A percentile compares a stretch with the other conserved stretches of the same genome.
Conservation (phyloP, 2,329 filamentous ascomycete species). For the Metarhizium album region DNA sequence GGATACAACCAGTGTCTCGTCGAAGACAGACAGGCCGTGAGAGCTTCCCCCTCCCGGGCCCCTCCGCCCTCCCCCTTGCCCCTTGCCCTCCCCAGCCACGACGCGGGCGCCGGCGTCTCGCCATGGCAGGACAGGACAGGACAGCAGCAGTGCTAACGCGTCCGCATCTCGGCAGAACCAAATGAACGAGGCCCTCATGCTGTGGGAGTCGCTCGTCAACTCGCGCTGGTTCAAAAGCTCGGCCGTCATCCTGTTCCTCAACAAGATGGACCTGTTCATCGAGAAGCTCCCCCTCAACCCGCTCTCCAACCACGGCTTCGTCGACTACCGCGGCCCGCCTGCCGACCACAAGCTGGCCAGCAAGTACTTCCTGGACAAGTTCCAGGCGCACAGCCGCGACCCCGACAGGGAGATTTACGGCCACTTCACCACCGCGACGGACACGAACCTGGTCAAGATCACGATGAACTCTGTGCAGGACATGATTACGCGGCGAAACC, state of each 20-base stretch:
- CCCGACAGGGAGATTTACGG: conserved; percentile 53
- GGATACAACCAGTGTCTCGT: conserved; percentile 95
- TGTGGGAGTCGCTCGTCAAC: conserved; percentile 78
- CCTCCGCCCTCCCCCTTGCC: no score
- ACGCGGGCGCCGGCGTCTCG: no score
- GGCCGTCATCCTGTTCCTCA: conserved; percentile 72
- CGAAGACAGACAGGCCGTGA: conserved; percentile 51
- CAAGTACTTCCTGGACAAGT: conserved; percentile 76
- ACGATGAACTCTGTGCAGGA: conserved; percentile 81
- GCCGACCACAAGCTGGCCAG: conserved; percentile 63
- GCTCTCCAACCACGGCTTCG: conserved; percentile 63
- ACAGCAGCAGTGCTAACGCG: no score
- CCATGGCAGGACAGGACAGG: no score
- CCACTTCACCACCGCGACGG: conserved; percentile 51
- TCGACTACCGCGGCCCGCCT: conserved; percentile 63
- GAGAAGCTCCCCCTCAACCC: conserved; percentile 62
- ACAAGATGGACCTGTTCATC: conserved; percentile 80
- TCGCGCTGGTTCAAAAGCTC: conserved; percentile 79
- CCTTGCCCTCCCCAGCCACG: no score
- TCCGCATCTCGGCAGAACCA: conserved; percentile 49
- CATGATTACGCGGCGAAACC: conserved; percentile 77
- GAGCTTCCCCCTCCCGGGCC: not conserved
- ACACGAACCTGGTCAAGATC: conserved; percentile 69
- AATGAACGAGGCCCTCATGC: conserved; percentile 84
- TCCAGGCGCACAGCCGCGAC: conserved; percentile 63